A percentile compares a stretch with the other conserved stretches of the same genome.
phyloP scores from a whole-genome alignment of 202 grass and related monocot species.

The Miscanthus sacchariflorus region DNA sequence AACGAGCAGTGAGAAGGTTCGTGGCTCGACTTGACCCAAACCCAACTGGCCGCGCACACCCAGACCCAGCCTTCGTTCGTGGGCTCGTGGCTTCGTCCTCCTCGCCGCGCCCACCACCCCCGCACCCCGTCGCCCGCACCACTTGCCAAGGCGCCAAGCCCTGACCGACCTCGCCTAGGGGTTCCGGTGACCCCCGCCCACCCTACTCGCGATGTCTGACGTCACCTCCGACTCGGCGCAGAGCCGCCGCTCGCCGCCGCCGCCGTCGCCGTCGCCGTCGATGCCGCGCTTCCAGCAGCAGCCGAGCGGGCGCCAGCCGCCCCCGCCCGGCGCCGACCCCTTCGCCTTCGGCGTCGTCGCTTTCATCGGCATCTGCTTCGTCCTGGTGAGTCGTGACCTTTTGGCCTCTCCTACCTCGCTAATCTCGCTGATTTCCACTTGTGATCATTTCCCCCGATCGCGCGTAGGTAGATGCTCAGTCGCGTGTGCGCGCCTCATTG shows the following conservation, averaged over 20 bases:
- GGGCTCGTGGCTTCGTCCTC: too few species aligned
- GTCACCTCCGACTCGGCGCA: slow-evolving; percentile 41
- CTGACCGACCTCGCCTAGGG: neutral
- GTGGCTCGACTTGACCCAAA: neutral
- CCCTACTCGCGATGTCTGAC: slow-evolving; percentile 46
- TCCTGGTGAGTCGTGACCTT: slow-evolving; percentile 42
- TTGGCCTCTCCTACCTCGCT: neutral
- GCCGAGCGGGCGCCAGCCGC: slow-evolving; percentile 47
- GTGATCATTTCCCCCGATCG: neutral
- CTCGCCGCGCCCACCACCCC: too few species aligned
- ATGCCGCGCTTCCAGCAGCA: slow-evolving; percentile 47
- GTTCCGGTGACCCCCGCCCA: neutral
- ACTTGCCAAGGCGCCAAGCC: too few species aligned
- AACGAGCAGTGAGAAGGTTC: too few species aligned
- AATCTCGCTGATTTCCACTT: neutral
- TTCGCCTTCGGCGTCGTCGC: slow-evolving; percentile 50
- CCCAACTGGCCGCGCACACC: too few species aligned
- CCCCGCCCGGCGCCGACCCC: slow-evolving; percentile 50
- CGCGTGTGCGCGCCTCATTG: neutral
- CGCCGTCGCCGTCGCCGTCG: slow-evolving; percentile 46
- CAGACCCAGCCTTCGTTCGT: too few species aligned
- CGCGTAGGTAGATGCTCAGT: neutral
- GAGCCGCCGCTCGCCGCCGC: slow-evolving; percentile 42
- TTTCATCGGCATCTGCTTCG: slow-evolving; percentile 60
- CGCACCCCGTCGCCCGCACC: too few species aligned